phyloP scores from a whole-genome alignment of 148 eudicot species.

The Vaccinium vitisidaea region DNA sequence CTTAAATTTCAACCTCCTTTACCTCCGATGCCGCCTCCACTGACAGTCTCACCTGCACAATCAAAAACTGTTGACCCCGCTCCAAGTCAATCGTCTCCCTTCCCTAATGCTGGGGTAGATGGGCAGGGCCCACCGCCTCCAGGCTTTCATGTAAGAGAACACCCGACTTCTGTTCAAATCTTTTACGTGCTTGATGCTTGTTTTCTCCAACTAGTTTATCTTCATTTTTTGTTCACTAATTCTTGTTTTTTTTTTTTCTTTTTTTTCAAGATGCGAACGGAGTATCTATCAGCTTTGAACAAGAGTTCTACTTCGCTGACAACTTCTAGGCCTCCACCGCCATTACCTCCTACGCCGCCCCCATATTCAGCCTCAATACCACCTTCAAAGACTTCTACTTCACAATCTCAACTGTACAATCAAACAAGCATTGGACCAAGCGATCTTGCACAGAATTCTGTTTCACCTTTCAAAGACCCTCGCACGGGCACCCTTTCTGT shows the following conservation, averaged over 20 bases:
- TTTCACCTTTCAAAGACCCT: slow-evolving; percentile 29
- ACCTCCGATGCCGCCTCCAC: slow-evolving; percentile 94
- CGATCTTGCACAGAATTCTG: slow-evolving; percentile 46
- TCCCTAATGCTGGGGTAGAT: slow-evolving; percentile 46
- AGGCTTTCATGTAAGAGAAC: slow-evolving; percentile 59
- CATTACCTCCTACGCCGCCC: slow-evolving; percentile 93
- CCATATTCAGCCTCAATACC: slow-evolving; percentile 56
- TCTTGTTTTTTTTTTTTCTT: neutral
- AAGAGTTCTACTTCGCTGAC: slow-evolving; percentile 35
- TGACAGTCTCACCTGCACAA: slow-evolving; percentile 49
- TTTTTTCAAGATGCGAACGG: slow-evolving; percentile 56
- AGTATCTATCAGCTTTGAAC: slow-evolving; percentile 39
- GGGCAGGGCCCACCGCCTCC: slow-evolving; percentile 42
- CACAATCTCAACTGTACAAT: slow-evolving; percentile 53
- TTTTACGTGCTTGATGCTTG: slow-evolving; percentile 3
- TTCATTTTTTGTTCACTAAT: neutral
- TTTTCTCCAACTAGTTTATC: neutral
- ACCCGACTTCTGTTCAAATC: slow-evolving; percentile 12
- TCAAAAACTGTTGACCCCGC: slow-evolving; percentile 50
- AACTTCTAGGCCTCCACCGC: slow-evolving; percentile 70
- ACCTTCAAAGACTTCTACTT: slow-evolving; percentile 38
- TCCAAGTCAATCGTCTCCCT: slow-evolving; percentile 49
- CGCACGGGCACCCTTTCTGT: slow-evolving; percentile 30
- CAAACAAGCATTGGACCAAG: slow-evolving; percentile 46
- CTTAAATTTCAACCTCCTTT: slow-evolving; percentile 87